Percentiles rank a stretch among this genome's conserved stretches.
These are phyloP conservation scores for Zygotorulaspora chibaensis DNA, from an alignment of 805 yeast species.

Conservation along the genomic window DNA sequence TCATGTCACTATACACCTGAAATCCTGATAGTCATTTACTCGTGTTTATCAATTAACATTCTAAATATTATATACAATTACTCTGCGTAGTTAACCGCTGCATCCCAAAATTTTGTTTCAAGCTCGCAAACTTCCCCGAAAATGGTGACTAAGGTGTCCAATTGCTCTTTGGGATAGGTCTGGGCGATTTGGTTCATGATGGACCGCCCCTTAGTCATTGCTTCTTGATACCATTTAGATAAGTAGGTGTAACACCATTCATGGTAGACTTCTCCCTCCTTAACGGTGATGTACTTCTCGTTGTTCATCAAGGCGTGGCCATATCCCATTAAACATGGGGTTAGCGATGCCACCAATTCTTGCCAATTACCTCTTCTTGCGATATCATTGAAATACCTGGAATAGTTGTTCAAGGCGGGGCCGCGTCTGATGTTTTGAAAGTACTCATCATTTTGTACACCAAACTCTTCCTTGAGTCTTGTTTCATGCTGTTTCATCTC, in stretches of 20 bases:
- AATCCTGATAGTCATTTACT: background rate
- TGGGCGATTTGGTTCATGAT: slow-evolving; percentile 44
- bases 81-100: slow-evolving; percentile 27
- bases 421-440: slow-evolving; percentile 47
- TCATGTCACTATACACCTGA: background rate
- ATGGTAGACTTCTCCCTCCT: slow-evolving; percentile 23
- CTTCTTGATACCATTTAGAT: slow-evolving; percentile 52
- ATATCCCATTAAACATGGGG: slow-evolving; percentile 77
- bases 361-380: slow-evolving; percentile 55
- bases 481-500: slow-evolving; percentile 56
- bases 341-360: slow-evolving; percentile 60
- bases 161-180: slow-evolving; percentile 41
- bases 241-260: slow-evolving; percentile 63
- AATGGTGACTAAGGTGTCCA: slow-evolving; percentile 51
- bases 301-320: slow-evolving; percentile 46
- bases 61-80: background rate
- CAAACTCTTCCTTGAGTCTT: slow-evolving; percentile 41
- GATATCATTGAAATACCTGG: slow-evolving; percentile 52
- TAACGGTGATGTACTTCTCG: slow-evolving; percentile 33
- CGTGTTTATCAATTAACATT: background rate
- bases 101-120: slow-evolving; percentile 71
- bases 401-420: slow-evolving; percentile 55
- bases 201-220: slow-evolving; percentile 47
- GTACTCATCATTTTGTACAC: slow-evolving; percentile 40
- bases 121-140: slow-evolving; percentile 55